A percentile compares a stretch with the other conserved stretches of the same genome.
phyloP scores from a whole-genome alignment of 768 basidiomycete genomes.

The Suillus placidus region DNA sequence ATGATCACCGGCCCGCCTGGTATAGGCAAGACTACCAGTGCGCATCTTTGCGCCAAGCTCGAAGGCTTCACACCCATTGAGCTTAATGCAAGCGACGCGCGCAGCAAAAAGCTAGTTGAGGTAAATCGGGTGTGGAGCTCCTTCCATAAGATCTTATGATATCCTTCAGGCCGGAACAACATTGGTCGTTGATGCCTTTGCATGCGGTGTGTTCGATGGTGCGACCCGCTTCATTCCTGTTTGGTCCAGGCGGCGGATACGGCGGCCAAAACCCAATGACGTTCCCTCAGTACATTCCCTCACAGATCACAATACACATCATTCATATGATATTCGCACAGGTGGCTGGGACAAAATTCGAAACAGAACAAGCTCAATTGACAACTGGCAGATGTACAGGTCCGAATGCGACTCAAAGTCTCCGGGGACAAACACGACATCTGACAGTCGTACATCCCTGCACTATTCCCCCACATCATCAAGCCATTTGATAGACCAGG shows the following conservation, averaged over 20 bases:
- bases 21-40: conserved; percentile 96
- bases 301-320: conserved; percentile 1
- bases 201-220: conserved; percentile 93
- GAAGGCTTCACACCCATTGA: conserved; percentile 93
- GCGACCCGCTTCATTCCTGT: conserved; percentile 81
- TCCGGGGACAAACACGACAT: conserved; percentile 91
- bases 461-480: conserved; percentile 81
- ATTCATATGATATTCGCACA: conserved; percentile 42
- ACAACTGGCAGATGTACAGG: conserved; percentile 87
- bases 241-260: conserved; percentile 70
- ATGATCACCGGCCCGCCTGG: conserved; percentile 94
- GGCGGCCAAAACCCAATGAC: conserved; percentile 67
- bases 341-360: conserved; percentile 98
- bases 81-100: conserved; percentile 91
- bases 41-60: conserved; percentile 89
- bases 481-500: conserved; percentile 74
- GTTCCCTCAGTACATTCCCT: conserved; percentile 77
- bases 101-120: conserved; percentile 97
- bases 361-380: conserved; percentile 82
- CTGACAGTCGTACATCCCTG: conserved; percentile 87
- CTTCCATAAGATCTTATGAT: not conserved
- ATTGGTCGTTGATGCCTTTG: conserved; percentile 93
- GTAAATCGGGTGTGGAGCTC: conserved; percentile 40
- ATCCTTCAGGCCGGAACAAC: conserved; percentile 78
- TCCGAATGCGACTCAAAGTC: conserved; percentile 92